A percentile compares a stretch with the other conserved stretches of the same genome.
Evolutionary conservation across 257 asterid genomes (phyloP).

Genomic region (Nicotiana undulata): DNA sequence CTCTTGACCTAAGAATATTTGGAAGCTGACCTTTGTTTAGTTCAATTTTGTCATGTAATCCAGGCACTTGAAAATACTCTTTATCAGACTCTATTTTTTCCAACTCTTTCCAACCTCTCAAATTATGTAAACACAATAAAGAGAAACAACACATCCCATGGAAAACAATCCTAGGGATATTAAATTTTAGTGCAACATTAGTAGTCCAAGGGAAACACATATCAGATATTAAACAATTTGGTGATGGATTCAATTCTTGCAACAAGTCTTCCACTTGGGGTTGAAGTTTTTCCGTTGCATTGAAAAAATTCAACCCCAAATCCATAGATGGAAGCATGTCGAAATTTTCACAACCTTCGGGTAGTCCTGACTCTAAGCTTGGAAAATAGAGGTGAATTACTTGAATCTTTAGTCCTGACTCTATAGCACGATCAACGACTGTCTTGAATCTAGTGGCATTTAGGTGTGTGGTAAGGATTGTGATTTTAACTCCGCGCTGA

Average conservation of each 20-base stretch:
- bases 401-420: slow-evolving; percentile 13
- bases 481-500: background rate
- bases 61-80: slow-evolving; percentile 16
- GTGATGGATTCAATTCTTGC: slow-evolving; percentile 10
- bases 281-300: slow-evolving; percentile 7
- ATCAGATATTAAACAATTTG: slow-evolving; percentile 20
- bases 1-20: slow-evolving; percentile 6
- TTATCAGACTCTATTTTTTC: background rate
- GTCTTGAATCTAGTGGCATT: slow-evolving; percentile 14
- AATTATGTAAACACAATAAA: slow-evolving; percentile 13
- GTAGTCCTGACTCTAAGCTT: slow-evolving; percentile 13
- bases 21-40: slow-evolving; percentile 19
- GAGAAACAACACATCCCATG: slow-evolving; percentile 21
- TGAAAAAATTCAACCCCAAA: slow-evolving; percentile 7
- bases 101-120: background rate
- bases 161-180: slow-evolving; percentile 19
- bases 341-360: slow-evolving; percentile 19
- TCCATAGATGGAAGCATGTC: slow-evolving; percentile 23
- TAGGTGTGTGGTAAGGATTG: slow-evolving; percentile 13
- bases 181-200: slow-evolving; percentile 7
- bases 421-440: background rate
- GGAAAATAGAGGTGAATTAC: slow-evolving; percentile 16
- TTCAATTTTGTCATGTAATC: slow-evolving; percentile 9
- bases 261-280: slow-evolving; percentile 13
- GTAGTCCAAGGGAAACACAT: slow-evolving; percentile 22